Percentiles rank a stretch among this genome's conserved stretches.
Evolutionary conservation across 1,139 yeast species (phyloP).

Genomic region (Zygoascus sp.): DNA sequence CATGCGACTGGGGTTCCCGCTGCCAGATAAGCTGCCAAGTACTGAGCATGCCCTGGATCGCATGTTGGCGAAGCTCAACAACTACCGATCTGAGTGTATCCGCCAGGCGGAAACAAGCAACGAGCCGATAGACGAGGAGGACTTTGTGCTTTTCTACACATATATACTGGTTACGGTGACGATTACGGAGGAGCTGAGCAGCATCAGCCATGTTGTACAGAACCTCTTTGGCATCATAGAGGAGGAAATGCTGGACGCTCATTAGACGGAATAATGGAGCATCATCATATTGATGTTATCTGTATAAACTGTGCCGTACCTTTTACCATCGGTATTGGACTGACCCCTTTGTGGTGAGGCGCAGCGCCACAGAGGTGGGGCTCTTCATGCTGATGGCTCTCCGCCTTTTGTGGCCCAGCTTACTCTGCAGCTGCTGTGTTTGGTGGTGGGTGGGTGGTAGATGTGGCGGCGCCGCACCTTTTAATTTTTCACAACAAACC

Average conservation of each 20-base stretch:
- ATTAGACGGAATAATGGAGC: not conserved
- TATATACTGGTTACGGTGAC: constrained; percentile 68
- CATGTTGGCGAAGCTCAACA: constrained; percentile 53
- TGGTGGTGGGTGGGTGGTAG: too few relatives aligned
- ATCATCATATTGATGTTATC: too few relatives aligned
- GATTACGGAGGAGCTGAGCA: constrained; percentile 60
- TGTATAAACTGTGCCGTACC: too few relatives aligned
- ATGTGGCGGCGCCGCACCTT: not conserved
- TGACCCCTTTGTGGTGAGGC: too few relatives aligned
- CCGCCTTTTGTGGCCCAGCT: too few relatives aligned
- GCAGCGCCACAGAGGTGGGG: too few relatives aligned
- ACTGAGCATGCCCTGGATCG: constrained; percentile 73
- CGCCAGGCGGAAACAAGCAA: constrained; percentile 1
- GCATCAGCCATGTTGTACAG: constrained; percentile 50
- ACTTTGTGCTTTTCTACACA: constrained; percentile 70
- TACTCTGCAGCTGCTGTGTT: too few relatives aligned
- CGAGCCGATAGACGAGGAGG: constrained; percentile 43
- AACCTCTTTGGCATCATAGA: constrained; percentile 60
- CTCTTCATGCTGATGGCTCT: too few relatives aligned
- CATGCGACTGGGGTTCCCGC: constrained; percentile 66
- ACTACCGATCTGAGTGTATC: constrained; percentile 25
- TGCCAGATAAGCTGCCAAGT: constrained; percentile 73
- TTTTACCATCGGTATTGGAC: too few relatives aligned
- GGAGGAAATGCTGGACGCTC: constrained; percentile 3
- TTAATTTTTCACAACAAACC: not conserved